A percentile compares a stretch with the other conserved stretches of the same genome.
Conservation (phyloP, 495 filamentous ascomycete species). For the Pyronema domesticum region DNA sequence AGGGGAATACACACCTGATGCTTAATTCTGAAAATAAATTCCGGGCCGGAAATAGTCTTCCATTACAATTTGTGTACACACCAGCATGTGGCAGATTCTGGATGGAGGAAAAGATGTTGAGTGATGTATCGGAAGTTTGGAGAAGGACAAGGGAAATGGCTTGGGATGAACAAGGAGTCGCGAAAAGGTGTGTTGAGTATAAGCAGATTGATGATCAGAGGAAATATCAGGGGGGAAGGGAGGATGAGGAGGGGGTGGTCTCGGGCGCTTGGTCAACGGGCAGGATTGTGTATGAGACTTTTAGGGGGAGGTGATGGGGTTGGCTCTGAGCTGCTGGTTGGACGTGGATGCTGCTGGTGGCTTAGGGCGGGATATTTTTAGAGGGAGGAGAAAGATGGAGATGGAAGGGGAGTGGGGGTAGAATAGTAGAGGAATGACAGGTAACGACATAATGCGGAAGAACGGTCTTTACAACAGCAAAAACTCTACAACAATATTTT, state of each 20-base stretch:
- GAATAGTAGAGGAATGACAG: too few relatives aligned
- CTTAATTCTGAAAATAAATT: slow-evolving; percentile 18
- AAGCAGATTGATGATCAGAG: background rate
- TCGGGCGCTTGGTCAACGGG: too few relatives aligned
- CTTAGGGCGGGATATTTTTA: too few relatives aligned
- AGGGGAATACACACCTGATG: background rate
- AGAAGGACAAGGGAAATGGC: slow-evolving; percentile 5
- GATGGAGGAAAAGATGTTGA: slow-evolving; percentile 8
- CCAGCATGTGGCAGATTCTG: slow-evolving; percentile 9
- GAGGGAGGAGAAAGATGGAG: too few relatives aligned
- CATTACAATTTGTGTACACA: slow-evolving; percentile 12
- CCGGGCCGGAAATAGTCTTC: slow-evolving; percentile 4
- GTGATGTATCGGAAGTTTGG: slow-evolving; percentile 6
- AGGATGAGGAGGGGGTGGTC: background rate
- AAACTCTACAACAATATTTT: too few relatives aligned
- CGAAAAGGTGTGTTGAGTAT: slow-evolving; percentile 6
- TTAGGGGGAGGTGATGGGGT: too few relatives aligned
- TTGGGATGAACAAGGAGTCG: slow-evolving; percentile 11
- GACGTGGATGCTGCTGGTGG: too few relatives aligned
- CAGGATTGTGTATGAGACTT: too few relatives aligned
- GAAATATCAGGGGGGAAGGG: background rate
- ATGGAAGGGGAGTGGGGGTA: too few relatives aligned
- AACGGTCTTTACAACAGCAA: too few relatives aligned
- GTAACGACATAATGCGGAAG: too few relatives aligned
- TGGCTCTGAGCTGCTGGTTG: too few relatives aligned